Conservation (phyloP, 2,329 filamentous ascomycete genomes). For the Bipolaris victoriae region DNA sequence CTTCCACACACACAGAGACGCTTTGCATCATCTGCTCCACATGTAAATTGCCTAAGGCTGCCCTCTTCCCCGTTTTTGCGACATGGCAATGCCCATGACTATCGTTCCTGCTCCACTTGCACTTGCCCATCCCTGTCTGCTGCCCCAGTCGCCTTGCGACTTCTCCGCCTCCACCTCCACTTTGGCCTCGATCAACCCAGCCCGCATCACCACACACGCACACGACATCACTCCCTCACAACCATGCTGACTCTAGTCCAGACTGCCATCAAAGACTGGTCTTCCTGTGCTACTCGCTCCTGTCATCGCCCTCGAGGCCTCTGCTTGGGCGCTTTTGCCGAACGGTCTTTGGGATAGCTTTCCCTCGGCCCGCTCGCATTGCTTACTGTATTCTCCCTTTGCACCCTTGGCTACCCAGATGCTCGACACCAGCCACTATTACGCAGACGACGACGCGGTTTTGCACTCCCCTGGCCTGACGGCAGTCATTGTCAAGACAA, state of each 20-base stretch:
- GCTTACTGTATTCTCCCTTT: neutral
- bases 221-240: conserved; percentile 3
- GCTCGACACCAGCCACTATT: conserved; percentile 47
- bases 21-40: conserved; percentile 21
- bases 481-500: conserved; percentile 51
- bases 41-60: conserved; percentile 12
- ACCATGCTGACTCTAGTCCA: conserved; percentile 38
- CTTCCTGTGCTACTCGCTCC: conserved; percentile 27
- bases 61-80: conserved; percentile 11
- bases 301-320: conserved; percentile 25
- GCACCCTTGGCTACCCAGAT: conserved; percentile 25
- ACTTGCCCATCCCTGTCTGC: conserved; percentile 20
- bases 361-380: conserved; percentile 8
- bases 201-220: conserved; percentile 8
- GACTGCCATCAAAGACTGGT: conserved; percentile 31
- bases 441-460: conserved; percentile 59
- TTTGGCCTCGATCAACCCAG: conserved; percentile 10
- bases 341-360: conserved; percentile 32
- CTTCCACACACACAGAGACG: neutral
- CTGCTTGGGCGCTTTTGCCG: conserved; percentile 24
- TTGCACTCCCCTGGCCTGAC: conserved; percentile 52
- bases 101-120: conserved; percentile 17
- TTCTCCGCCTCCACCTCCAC: conserved; percentile 9
- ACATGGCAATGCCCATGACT: conserved; percentile 18
- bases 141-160: conserved; percentile 20